Conservation (phyloP, 2,329 filamentous ascomycete genomes). For the Ceratocystis colombiana region DNA sequence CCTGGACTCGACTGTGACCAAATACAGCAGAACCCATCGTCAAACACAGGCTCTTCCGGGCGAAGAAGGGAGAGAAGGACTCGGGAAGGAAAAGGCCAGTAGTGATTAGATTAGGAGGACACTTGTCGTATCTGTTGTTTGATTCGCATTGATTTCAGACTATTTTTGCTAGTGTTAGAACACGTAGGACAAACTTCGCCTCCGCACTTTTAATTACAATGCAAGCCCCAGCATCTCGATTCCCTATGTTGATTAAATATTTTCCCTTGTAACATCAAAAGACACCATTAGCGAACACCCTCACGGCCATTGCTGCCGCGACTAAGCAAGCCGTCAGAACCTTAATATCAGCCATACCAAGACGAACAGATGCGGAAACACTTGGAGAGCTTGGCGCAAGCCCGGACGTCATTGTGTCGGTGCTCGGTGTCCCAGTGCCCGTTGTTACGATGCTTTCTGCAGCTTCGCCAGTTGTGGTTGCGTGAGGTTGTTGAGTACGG, state of each 20-base stretch:
- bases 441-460: background rate
- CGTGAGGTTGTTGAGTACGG: background rate
- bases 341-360: background rate
- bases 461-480: background rate
- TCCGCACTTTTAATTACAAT: background rate
- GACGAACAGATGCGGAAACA: background rate
- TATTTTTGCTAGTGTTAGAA: background rate
- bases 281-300: background rate
- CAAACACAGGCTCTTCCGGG: too few species aligned
- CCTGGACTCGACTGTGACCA: too few species aligned
- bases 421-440: background rate
- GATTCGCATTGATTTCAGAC: background rate
- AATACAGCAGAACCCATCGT: too few species aligned
- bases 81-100: too few species aligned
- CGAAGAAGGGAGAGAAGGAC: too few species aligned
- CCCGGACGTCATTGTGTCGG: background rate
- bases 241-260: background rate
- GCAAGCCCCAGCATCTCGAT: background rate
- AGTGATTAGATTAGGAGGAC: too few species aligned
- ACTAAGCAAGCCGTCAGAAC: background rate
- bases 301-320: background rate
- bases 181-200: background rate
- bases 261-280: background rate
- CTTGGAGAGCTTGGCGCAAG: background rate
- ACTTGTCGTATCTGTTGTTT: background rate